Evolutionary conservation across 2,329 filamentous ascomycete genomes (phyloP).

Genomic region (Byssothecium circinans): DNA sequence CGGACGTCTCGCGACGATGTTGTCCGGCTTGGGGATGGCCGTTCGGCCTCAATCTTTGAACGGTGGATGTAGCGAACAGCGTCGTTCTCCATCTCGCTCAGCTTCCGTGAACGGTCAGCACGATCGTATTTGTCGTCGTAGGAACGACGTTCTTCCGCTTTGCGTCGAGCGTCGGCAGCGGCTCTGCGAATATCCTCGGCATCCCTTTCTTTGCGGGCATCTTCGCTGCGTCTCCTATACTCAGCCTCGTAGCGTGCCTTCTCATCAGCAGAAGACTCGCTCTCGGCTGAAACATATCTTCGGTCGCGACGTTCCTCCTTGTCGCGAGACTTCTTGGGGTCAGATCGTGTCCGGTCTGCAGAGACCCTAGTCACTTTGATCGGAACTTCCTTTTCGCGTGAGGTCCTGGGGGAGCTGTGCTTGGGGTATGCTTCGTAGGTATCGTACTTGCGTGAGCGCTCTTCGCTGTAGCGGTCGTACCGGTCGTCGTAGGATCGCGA

Average conservation of each 20-base stretch:
- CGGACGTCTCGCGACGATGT: slow-evolving; percentile 35
- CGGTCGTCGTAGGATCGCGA: slow-evolving; percentile 32
- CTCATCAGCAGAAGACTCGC: slow-evolving; percentile 38
- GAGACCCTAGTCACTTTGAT: slow-evolving; percentile 29
- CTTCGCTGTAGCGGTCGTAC: slow-evolving; percentile 44
- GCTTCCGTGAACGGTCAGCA: slow-evolving; percentile 27
- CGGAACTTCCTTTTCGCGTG: slow-evolving; percentile 33
- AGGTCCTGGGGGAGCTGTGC: slow-evolving; percentile 26
- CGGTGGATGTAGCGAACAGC: slow-evolving; percentile 36
- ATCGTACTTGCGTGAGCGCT: slow-evolving; percentile 44
- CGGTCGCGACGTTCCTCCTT: slow-evolving; percentile 45
- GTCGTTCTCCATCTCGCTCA: slow-evolving; percentile 27
- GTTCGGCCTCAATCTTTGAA: slow-evolving; percentile 28
- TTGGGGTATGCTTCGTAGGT: slow-evolving; percentile 44
- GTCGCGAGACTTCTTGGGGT: slow-evolving; percentile 44
- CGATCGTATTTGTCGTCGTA: slow-evolving; percentile 25
- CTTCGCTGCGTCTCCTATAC: slow-evolving; percentile 33
- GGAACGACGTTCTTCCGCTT: slow-evolving; percentile 33
- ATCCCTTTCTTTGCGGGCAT: slow-evolving; percentile 22
- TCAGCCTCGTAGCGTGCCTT: slow-evolving; percentile 36
- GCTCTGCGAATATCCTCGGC: slow-evolving; percentile 15
- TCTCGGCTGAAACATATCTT: slow-evolving; percentile 39
- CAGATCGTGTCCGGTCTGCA: slow-evolving; percentile 43
- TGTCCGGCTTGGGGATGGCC: slow-evolving; percentile 31
- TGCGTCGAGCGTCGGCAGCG: slow-evolving; percentile 27